Conservation (phyloP, 2,329 filamentous ascomycete genomes). For the Curvularia lunata region DNA sequence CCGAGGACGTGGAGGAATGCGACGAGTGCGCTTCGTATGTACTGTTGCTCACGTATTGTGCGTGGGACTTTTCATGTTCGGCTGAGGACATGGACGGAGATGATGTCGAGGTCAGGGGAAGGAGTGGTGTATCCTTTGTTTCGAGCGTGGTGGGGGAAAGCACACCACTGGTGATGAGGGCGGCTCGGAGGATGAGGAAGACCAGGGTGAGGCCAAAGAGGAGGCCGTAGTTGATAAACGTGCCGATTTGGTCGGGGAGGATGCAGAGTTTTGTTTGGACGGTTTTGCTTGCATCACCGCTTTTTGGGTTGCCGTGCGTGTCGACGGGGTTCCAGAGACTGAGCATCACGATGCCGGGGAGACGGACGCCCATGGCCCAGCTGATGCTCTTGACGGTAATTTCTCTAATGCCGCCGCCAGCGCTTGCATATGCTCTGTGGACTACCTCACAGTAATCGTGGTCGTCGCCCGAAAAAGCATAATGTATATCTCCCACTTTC, state of each 20-base stretch:
- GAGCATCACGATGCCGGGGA: constrained; percentile 84
- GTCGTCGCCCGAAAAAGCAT: constrained; percentile 94
- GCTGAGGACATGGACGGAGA: constrained; percentile 26
- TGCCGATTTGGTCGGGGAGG: constrained; percentile 83
- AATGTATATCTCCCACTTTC: constrained; percentile 79
- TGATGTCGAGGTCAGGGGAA: constrained; percentile 35
- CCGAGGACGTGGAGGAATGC: constrained; percentile 41
- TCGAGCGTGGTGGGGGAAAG: constrained; percentile 8
- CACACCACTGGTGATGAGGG: constrained; percentile 39
- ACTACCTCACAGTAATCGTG: constrained; percentile 96
- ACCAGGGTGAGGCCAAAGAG: constrained; percentile 63
- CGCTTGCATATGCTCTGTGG: constrained; percentile 70
- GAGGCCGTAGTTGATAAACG: constrained; percentile 78
- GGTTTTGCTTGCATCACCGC: constrained; percentile 60
- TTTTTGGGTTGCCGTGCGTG: constrained; percentile 43
- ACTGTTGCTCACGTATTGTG: neutral
- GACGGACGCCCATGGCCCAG: constrained; percentile 94
- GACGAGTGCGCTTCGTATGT: constrained; percentile 30
- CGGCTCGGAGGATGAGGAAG: constrained; percentile 55
- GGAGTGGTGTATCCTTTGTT: constrained; percentile 20
- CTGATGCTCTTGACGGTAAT: constrained; percentile 95
- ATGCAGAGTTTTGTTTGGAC: constrained; percentile 90
- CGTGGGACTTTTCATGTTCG: constrained; percentile 17
- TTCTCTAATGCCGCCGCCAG: constrained; percentile 67
- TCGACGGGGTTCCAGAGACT: constrained; percentile 94